These are phyloP conservation scores for Melampsora abietis-canadensis DNA, from an alignment of 1,284 basidiomycete species.

Conservation along the genomic window DNA sequence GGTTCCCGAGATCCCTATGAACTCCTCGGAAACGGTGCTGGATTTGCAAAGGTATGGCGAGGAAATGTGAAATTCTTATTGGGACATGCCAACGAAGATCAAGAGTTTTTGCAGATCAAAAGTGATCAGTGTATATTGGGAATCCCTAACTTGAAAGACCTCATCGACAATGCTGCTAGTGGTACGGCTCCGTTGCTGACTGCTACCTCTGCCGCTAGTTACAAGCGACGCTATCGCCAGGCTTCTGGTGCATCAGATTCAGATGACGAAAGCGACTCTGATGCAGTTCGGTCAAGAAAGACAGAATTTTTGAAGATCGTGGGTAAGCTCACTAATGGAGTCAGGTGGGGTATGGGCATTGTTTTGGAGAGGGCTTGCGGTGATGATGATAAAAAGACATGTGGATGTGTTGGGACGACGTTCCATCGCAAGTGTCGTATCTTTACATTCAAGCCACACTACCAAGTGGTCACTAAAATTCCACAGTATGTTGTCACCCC, in stretches of 20 bases:
- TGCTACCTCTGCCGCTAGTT: conserved; percentile 32
- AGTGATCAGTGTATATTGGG: conserved; percentile 76
- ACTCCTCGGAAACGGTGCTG: conserved; percentile 72
- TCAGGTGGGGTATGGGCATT: conserved; percentile 86
- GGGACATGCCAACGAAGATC: conserved; percentile 69
- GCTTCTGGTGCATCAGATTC: conserved; percentile 29
- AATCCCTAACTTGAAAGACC: conserved; percentile 62
- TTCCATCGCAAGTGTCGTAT: conserved; percentile 76
- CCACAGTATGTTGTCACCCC: conserved; percentile 53
- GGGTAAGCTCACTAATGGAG: conserved; percentile 79
- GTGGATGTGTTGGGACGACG: conserved; percentile 62
- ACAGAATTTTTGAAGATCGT: conserved; percentile 60
- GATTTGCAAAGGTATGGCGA: conserved; percentile 83
- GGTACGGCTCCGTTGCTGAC: conserved; percentile 49
- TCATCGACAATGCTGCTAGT: conserved; percentile 57
- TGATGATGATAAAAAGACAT: conserved; percentile 55
- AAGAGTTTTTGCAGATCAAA: conserved; percentile 77
- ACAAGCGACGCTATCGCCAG: conserved; percentile 36
- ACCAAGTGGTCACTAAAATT: conserved; percentile 68
- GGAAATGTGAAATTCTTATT: conserved; percentile 72
- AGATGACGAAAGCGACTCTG: conserved; percentile 36
- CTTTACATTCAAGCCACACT: conserved; percentile 79
- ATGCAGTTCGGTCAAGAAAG: conserved; percentile 22
- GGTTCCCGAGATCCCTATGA: conserved; percentile 80
- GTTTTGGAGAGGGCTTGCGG: conserved; percentile 80